A percentile compares a stretch with the other conserved stretches of the same genome.
phyloP scores from a whole-genome alignment of 176 grass and related monocot genomes.

The Oryza rufipogon region DNA sequence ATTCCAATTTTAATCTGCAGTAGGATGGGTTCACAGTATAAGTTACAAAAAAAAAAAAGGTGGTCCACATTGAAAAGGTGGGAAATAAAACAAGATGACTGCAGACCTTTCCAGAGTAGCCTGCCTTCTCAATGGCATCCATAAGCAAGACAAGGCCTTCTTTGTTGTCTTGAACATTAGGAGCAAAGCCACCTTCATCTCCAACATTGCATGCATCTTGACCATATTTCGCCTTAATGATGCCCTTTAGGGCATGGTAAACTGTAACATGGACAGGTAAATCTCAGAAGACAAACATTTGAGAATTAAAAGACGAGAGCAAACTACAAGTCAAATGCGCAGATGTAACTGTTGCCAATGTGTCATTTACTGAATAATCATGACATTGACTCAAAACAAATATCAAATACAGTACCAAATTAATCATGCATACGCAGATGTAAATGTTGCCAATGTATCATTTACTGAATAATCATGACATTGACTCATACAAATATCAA shows the following conservation, averaged over 20 bases:
- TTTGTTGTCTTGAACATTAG: constrained; percentile 98
- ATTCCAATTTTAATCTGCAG: constrained; percentile 98
- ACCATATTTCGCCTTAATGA: constrained; percentile 97
- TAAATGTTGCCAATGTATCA: background rate
- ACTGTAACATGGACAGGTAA: constrained; percentile 47
- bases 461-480: constrained; percentile 3
- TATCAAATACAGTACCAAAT: constrained; percentile 6
- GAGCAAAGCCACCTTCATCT: constrained; percentile 98
- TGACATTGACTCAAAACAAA: constrained; percentile 3
- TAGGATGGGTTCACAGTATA: constrained; percentile 16
- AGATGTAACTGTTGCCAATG: background rate
- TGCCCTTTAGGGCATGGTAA: constrained; percentile 90
- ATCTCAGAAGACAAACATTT: background rate
- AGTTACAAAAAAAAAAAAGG: background rate
- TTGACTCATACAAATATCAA: background rate
- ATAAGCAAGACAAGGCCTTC: constrained; percentile 97
- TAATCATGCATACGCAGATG: background rate
- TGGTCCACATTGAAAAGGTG: background rate
- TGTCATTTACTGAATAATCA: background rate
- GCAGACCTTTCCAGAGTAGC: constrained; percentile 83
- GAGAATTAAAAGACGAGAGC: constrained; percentile 13
- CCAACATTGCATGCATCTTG: constrained; percentile 99
- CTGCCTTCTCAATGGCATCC: constrained; percentile 94
- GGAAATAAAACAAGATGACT: constrained; percentile 4
- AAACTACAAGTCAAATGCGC: background rate